Percentiles rank a stretch among this genome's conserved stretches.
Evolutionary conservation across 305 asterid species (phyloP).

Genomic region (Plantago lanceolata): DNA sequence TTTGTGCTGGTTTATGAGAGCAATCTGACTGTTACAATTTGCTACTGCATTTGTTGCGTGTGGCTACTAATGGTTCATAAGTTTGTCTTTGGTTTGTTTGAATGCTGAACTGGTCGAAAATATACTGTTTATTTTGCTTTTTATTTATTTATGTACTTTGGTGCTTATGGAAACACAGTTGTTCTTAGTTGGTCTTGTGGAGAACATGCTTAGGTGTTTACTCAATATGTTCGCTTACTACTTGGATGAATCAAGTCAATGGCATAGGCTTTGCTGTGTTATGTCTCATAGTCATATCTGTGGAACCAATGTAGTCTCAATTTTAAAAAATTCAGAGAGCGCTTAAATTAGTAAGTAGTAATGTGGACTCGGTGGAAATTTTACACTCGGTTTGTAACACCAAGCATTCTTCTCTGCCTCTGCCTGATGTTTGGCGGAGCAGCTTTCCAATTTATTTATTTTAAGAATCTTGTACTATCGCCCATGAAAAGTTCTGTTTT

Average conservation of each 20-base stretch:
- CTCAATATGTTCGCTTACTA: not conserved
- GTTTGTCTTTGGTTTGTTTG: not conserved
- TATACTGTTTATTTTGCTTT: constrained; percentile 15
- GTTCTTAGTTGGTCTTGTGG: no score
- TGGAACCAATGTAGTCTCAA: not conserved
- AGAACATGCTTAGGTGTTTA: no score
- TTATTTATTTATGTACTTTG: constrained; percentile 10
- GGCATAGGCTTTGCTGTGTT: no score
- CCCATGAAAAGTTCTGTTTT: no score
- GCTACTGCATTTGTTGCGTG: not conserved
- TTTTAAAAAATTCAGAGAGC: not conserved
- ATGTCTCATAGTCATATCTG: no score
- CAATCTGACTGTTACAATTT: not conserved
- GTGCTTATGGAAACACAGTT: constrained; percentile 1
- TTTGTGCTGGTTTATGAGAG: constrained; percentile 15
- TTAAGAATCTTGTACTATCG: no score
- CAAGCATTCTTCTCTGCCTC: no score
- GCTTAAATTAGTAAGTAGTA: not conserved
- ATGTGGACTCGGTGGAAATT: not conserved
- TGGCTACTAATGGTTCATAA: constrained; percentile 4
- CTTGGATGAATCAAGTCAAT: not conserved
- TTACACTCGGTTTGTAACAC: no score
- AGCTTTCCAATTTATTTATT: no score
- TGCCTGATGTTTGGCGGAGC: no score
- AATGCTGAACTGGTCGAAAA: constrained; percentile 9